Evolutionary conservation across 1,284 basidiomycete species (phyloP), one percentile per base, ranked within the genome.

Genomic region (Cutaneotrichosporon curvatum): DNA sequence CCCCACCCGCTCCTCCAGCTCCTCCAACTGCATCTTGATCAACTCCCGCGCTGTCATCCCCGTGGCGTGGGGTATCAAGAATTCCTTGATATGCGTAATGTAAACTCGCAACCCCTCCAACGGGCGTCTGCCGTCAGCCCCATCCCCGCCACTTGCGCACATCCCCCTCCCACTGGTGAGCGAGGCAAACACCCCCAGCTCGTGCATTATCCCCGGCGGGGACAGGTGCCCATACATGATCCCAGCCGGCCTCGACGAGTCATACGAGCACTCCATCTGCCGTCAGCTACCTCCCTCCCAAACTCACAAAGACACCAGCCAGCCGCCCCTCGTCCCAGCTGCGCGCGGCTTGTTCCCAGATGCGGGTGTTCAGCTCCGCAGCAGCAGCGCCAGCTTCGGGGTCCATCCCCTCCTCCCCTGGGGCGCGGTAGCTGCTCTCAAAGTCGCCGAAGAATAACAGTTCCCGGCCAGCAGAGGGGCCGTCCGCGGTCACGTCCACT

Each of bases 211-310:
- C 2, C 51, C 60, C 2, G 62, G 61, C 3, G 70, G 69, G 4
- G 56, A 62, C 10, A 72, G 47, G 40, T 72, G 70, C 2, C 70
- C 70, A 43, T 62, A 72, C 67, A 71, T 66, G 14, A 67, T 45
- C 37, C 60, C 50, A 11, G 56, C 53, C 2, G 64, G 61, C 32
- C 69, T 55, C 2, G 61, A 53, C 5, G 61, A 62, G 31, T 66
- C 61, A 37, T 72, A 72, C 1, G 68, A 71, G 56, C 70, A 72
- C 61, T 72, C 70, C 38, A 72, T 67, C 70, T 72, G 51, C 9
- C 12, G 21, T 5, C 9, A 21, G 18, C 28, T 23, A 40, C 8
- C 21, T 6, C 3, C 1, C 23, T 20, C 11, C 15, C 5, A 2
- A 1, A 65, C 70, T 57, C 50, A 72, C 70, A 55, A 72, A 72